phyloP scores from a whole-genome alignment of 768 basidiomycete species.

The Boletellus emodensis region DNA sequence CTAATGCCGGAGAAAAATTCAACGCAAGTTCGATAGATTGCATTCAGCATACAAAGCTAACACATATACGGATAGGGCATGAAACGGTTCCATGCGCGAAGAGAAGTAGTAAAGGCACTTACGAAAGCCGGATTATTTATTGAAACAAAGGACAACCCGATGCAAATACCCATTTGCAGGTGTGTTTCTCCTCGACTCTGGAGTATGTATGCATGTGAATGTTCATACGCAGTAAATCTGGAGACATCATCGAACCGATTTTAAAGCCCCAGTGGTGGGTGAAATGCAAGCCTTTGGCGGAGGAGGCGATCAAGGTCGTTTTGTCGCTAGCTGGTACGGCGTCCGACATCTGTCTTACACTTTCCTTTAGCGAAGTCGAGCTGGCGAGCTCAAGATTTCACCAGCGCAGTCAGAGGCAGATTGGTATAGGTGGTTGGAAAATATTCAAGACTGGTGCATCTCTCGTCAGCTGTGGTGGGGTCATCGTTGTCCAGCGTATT shows the following conservation, averaged over 20 bases:
- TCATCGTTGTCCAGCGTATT: conserved; percentile 93
- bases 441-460: conserved; percentile 98
- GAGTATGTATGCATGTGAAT: not conserved
- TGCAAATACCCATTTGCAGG: conserved; percentile 95
- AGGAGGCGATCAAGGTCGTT: conserved; percentile 75
- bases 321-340: not conserved
- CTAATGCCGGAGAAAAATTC: conserved; percentile 78
- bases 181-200: conserved; percentile 21
- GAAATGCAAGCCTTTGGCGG: conserved; percentile 84
- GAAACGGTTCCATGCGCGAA: conserved; percentile 94
- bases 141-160: conserved; percentile 93
- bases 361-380: conserved; percentile 66
- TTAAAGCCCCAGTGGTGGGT: conserved; percentile 99
- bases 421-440: conserved; percentile 95
- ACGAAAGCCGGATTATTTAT: conserved; percentile 83
- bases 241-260: conserved; percentile 92
- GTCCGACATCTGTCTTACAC: not conserved
- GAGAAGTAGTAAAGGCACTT: conserved; percentile 75
- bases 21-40: conserved; percentile 39
- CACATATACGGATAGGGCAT: conserved; percentile 59
- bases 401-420: conserved; percentile 89
- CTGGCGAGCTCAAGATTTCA: conserved; percentile 78
- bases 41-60: not conserved
- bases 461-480: conserved; percentile 99
- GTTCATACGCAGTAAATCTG: conserved; percentile 68